Percentiles rank a stretch among this genome's conserved stretches.
Conservation (phyloP, 805 yeast genomes). For the Saturnispora silvae region DNA sequence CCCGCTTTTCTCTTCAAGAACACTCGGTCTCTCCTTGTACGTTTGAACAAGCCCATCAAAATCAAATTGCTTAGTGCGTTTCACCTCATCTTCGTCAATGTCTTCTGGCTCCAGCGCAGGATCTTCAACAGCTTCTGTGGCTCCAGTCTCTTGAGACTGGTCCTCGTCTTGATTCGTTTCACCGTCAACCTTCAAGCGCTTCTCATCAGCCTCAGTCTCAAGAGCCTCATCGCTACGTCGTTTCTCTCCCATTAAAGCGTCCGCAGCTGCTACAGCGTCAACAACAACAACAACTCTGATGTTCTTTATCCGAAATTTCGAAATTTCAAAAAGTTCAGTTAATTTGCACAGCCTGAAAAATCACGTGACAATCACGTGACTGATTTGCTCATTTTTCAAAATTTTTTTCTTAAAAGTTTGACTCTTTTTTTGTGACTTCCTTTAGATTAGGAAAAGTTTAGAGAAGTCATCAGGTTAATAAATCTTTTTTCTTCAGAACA, state of each 20-base stretch:
- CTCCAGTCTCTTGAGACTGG: no score
- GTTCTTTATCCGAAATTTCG: no score
- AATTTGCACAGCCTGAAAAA: no score
- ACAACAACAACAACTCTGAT: no score
- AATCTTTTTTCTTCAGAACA: no score
- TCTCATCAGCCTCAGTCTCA: constrained; percentile 2
- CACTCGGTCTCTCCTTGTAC: constrained; percentile 89
- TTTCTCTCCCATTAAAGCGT: background rate
- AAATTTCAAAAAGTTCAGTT: no score
- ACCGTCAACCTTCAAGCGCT: constrained; percentile 15
- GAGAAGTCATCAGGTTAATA: no score
- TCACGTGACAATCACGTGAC: no score
- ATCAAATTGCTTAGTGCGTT: constrained; percentile 36
- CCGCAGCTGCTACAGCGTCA: background rate
- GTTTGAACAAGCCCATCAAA: constrained; percentile 74
- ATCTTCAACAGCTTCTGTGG: constrained; percentile 19
- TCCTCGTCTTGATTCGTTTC: constrained; percentile 12
- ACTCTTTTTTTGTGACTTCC: background rate
- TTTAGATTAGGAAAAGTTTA: no score
- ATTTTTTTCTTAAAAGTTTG: no score
- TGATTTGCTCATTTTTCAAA: no score
- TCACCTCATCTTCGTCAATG: constrained; percentile 31
- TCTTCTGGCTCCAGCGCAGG: constrained; percentile 22
- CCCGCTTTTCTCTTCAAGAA: constrained; percentile 86
- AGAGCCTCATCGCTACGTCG: background rate